phyloP scores from a whole-genome alignment of 331 rosid species.

The Spiraea crenata region DNA sequence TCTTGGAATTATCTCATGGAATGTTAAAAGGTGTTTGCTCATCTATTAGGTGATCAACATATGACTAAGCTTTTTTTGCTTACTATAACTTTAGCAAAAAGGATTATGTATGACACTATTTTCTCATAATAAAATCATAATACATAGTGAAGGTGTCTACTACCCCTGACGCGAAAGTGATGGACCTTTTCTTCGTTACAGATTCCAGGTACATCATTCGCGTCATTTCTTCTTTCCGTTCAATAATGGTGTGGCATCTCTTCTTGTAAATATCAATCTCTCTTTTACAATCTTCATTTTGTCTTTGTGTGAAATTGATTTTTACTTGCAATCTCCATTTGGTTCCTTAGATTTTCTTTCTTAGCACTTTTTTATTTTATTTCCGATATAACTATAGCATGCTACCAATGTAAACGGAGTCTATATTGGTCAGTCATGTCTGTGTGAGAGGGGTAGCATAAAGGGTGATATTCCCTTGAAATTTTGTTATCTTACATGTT shows the following conservation, averaged over 20 bases:
- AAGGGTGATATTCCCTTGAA: no score
- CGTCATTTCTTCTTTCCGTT: not conserved
- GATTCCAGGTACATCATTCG: conserved; percentile 49
- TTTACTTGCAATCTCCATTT: not conserved
- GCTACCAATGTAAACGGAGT: not conserved
- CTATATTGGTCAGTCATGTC: not conserved
- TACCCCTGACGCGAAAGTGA: conserved; percentile 56
- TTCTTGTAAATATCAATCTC: not conserved
- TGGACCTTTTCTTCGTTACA: conserved; percentile 61
- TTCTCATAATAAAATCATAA: conserved; percentile 34
- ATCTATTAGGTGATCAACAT: not conserved
- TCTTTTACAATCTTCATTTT: not conserved
- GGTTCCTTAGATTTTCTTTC: not conserved
- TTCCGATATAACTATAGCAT: not conserved
- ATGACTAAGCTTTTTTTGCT: not conserved
- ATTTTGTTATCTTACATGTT: not conserved
- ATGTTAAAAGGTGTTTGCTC: not conserved
- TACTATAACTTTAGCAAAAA: not conserved
- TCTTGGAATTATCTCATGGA: not conserved
- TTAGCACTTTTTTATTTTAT: not conserved
- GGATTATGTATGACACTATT: not conserved
- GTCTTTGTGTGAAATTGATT: not conserved
- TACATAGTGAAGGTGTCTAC: conserved; percentile 57
- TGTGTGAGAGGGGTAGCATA: no score
- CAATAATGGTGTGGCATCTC: not conserved